Conservation (phyloP, 768 basidiomycete genomes). For the Tephrocybe sp. region DNA sequence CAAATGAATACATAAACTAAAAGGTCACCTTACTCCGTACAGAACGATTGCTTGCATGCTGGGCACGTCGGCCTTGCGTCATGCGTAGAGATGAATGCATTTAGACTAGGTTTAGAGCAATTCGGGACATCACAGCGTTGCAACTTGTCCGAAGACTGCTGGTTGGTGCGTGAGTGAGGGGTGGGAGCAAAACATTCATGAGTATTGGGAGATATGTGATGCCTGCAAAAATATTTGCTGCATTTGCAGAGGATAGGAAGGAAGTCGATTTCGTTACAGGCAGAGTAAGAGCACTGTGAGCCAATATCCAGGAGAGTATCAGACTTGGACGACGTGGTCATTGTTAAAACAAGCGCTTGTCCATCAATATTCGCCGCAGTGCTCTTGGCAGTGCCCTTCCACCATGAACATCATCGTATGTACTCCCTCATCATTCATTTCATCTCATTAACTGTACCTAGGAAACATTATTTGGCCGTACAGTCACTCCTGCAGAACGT, state of each 20-base stretch:
- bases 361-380: no score
- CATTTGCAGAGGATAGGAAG: slow-evolving; percentile 75
- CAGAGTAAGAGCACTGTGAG: slow-evolving; percentile 55
- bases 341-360: no score
- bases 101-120: slow-evolving; percentile 58
- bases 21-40: slow-evolving; percentile 46
- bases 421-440: slow-evolving; percentile 7
- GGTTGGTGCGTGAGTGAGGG: slow-evolving; percentile 1
- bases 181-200: slow-evolving; percentile 48
- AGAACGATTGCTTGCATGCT: slow-evolving; percentile 57
- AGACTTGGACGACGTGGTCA: slow-evolving; percentile 18
- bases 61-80: slow-evolving; percentile 39
- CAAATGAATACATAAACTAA: slow-evolving; percentile 11
- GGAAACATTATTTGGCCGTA: slow-evolving; percentile 95
- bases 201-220: slow-evolving; percentile 57
- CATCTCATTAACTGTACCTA: slow-evolving; percentile 27
- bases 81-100: slow-evolving; percentile 30
- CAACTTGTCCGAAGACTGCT: slow-evolving; percentile 26
- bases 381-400: slow-evolving; percentile 4
- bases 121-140: slow-evolving; percentile 46
- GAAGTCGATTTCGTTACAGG: slow-evolving; percentile 68
- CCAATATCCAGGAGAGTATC: slow-evolving; percentile 58
- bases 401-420: slow-evolving; percentile 81
- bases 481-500: slow-evolving; percentile 94
- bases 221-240: slow-evolving; percentile 54